Percentiles rank a stretch among this genome's conserved stretches.
phyloP scores from a whole-genome alignment of 2,329 filamentous ascomycete genomes.

The Aspergillus versicolor region DNA sequence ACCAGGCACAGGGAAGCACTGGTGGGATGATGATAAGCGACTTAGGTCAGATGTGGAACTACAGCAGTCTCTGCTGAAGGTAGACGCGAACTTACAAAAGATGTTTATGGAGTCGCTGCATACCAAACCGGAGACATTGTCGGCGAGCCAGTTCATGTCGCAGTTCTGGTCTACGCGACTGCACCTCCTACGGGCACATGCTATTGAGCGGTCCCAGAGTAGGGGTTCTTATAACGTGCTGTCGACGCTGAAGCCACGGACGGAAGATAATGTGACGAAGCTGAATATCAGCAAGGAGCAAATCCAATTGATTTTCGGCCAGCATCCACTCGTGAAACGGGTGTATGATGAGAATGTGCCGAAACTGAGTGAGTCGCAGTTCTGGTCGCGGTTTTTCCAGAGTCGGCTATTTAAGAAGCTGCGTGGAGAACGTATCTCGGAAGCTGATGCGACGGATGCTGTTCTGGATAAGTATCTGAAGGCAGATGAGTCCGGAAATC shows the following conservation, averaged over 20 bases:
- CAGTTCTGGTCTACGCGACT: slow-evolving; percentile 95
- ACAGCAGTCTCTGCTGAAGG: slow-evolving; percentile 84
- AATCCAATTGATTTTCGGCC: slow-evolving; percentile 86
- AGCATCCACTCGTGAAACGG: slow-evolving; percentile 85
- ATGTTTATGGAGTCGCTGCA: slow-evolving; percentile 83
- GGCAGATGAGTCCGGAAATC: slow-evolving; percentile 60
- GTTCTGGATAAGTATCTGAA: slow-evolving; percentile 85
- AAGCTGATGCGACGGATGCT: slow-evolving; percentile 72
- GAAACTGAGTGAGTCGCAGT: slow-evolving; percentile 72
- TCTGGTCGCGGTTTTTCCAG: slow-evolving; percentile 93
- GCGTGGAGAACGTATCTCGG: slow-evolving; percentile 81
- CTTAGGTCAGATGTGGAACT: slow-evolving; percentile 76
- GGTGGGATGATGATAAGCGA: slow-evolving; percentile 77
- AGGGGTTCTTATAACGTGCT: slow-evolving; percentile 92
- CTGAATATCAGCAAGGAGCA: slow-evolving; percentile 88
- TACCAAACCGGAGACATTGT: slow-evolving; percentile 81
- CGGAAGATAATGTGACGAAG: slow-evolving; percentile 71
- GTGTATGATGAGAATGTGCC: slow-evolving; percentile 94
- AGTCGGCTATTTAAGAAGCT: slow-evolving; percentile 88
- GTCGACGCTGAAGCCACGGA: slow-evolving; percentile 79
- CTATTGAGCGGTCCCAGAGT: slow-evolving; percentile 82
- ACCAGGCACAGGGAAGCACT: slow-evolving; percentile 48
- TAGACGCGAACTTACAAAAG: slow-evolving; percentile 70
- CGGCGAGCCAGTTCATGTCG: slow-evolving; percentile 75
- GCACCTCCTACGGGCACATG: slow-evolving; percentile 82